Percentiles rank a stretch among this genome's conserved stretches.
Conservation (phyloP, 108 stramenopile species). For the Nitzschia sp. region DNA sequence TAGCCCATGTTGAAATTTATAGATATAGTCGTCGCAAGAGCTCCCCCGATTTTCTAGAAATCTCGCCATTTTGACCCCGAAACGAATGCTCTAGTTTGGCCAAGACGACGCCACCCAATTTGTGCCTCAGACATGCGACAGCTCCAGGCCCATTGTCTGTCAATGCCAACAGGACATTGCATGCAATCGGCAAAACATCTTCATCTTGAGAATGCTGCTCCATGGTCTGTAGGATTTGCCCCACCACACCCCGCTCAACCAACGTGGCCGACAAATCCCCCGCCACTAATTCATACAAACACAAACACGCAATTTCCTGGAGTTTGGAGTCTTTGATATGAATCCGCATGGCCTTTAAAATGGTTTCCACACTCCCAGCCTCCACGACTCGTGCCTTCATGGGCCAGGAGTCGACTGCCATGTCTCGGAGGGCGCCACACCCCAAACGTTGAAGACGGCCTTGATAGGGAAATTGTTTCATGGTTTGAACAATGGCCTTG, state of each 20-base stretch:
- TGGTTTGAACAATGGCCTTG: slow-evolving; percentile 13
- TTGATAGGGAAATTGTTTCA: slow-evolving; percentile 28
- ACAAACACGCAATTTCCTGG: slow-evolving; percentile 12
- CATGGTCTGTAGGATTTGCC: slow-evolving; percentile 6
- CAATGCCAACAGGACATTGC: slow-evolving; percentile 24
- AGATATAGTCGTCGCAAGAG: slow-evolving; percentile 16
- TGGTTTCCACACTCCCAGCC: slow-evolving; percentile 11
- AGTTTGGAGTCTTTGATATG: slow-evolving; percentile 15
- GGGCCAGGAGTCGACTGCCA: slow-evolving; percentile 23
- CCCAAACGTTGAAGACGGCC: slow-evolving; percentile 23
- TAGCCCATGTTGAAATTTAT: too few relatives aligned
- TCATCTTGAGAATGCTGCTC: slow-evolving; percentile 18
- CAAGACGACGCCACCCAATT: slow-evolving; percentile 16
- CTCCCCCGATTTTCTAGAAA: slow-evolving; percentile 20
- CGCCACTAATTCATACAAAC: slow-evolving; percentile 20
- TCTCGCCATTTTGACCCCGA: slow-evolving; percentile 14
- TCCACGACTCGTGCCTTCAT: slow-evolving; percentile 3
- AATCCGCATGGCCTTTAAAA: slow-evolving; percentile 20
- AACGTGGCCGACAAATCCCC: slow-evolving; percentile 6
- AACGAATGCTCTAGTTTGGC: slow-evolving; percentile 20
- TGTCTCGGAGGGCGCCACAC: slow-evolving; percentile 10
- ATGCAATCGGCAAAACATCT: slow-evolving; percentile 16
- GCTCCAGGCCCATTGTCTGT: slow-evolving; percentile 4
- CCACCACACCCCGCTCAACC: slow-evolving; percentile 22
- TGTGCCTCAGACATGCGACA: slow-evolving; percentile 7